Conservation (phyloP, 2,329 filamentous ascomycete species). For the Scedosporium minutisporum region DNA sequence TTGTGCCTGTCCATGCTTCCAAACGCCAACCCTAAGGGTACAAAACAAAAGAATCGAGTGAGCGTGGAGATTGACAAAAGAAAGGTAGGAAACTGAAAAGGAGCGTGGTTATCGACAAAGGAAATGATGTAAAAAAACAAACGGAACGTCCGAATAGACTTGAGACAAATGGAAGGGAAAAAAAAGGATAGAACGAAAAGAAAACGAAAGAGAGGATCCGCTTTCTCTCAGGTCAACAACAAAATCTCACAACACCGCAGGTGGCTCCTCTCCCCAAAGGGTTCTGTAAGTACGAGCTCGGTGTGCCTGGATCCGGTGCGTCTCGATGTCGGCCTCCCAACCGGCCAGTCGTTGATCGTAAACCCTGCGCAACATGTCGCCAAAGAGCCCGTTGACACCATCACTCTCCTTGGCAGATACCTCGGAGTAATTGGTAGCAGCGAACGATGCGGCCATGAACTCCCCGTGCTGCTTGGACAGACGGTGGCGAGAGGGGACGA, state of each 20-base stretch:
- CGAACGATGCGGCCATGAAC: not conserved
- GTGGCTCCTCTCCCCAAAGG: not conserved
- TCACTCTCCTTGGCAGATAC: not conserved
- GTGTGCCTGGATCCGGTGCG: not conserved
- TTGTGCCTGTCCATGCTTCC: not conserved
- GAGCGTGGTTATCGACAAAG: not conserved
- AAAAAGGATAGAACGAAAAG: not conserved
- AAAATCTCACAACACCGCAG: not conserved
- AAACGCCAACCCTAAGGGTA: not conserved
- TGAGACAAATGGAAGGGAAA: not conserved
- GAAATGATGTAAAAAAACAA: not conserved
- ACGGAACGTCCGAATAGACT: not conserved
- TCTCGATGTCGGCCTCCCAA: not conserved
- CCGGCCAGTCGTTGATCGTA: not conserved
- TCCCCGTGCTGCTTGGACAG: not conserved
- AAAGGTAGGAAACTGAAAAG: not conserved
- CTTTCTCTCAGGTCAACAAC: too few species aligned
- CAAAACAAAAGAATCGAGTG: not conserved
- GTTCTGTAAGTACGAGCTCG: not conserved
- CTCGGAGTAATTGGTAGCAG: not conserved
- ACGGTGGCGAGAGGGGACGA: not conserved
- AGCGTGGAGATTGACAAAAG: not conserved
- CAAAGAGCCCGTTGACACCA: not conserved
- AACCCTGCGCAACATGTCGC: not conserved
- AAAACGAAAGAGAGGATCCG: not conserved